These are phyloP conservation scores for Eucalyptus regnans DNA, from an alignment of 345 rosid species.

Conservation along the genomic window DNA sequence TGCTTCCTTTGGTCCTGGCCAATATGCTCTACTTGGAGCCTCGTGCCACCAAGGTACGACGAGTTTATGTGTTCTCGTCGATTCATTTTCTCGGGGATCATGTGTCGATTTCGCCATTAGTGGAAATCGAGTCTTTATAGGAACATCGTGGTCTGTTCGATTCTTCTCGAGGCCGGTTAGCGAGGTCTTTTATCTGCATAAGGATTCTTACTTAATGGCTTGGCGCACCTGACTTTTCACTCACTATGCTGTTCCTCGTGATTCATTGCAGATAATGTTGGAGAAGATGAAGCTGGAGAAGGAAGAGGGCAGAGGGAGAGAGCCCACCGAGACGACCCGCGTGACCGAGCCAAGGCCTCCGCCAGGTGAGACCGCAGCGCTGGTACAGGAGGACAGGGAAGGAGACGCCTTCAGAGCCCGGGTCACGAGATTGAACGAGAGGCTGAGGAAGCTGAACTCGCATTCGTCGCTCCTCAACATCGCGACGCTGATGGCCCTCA, in stretches of 20 bases:
- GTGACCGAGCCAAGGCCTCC: neutral
- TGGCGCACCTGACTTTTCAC: neutral
- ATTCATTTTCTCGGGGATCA: neutral
- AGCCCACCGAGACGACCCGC: neutral
- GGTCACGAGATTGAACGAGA: constrained; percentile 24
- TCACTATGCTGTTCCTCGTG: neutral
- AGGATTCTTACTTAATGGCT: neutral
- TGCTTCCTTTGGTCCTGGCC: constrained; percentile 31
- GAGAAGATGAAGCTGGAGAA: constrained; percentile 65
- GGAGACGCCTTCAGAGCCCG: constrained; percentile 7
- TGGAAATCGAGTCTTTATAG: neutral
- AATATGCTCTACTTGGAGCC: constrained; percentile 57
- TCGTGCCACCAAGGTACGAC: constrained; percentile 58
- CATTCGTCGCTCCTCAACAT: constrained; percentile 53
- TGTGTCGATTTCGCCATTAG: neutral
- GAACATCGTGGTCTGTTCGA: neutral
- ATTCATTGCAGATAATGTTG: constrained; percentile 38
- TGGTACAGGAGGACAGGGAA: neutral
- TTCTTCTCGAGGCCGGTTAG: neutral
- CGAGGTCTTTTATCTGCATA: neutral
- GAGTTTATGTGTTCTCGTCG: neutral
- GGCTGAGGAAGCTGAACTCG: constrained; percentile 52
- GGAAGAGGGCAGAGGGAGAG: constrained; percentile 73
- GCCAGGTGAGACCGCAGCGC: neutral
- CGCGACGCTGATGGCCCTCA: constrained; percentile 41